These are phyloP conservation scores for Eimeria tenella DNA, from an alignment of 169 alveolate species.

Conservation along the genomic window DNA sequence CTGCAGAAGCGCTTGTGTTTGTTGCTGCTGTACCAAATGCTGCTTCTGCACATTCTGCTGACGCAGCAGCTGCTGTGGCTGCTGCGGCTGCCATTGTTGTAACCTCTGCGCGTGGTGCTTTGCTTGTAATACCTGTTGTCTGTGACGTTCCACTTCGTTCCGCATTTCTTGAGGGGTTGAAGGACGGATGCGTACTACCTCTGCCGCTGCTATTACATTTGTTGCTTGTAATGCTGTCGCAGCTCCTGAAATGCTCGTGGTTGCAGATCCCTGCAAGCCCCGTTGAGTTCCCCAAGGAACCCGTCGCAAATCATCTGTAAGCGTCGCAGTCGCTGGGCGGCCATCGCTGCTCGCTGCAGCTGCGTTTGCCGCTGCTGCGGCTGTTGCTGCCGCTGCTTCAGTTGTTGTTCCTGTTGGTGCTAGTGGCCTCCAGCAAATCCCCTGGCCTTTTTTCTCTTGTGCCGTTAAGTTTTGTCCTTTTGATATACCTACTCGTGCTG, in stretches of 20 bases:
- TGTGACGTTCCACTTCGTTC: not conserved
- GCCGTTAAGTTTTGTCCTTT: too few relatives aligned
- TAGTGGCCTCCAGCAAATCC: not conserved
- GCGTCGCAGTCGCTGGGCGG: not conserved
- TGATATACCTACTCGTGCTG: not conserved
- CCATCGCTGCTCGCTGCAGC: conserved; percentile 18
- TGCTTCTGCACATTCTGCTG: conserved; percentile 11
- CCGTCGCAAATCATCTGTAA: not conserved
- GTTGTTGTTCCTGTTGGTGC: conserved; percentile 13
- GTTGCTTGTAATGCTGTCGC: not conserved
- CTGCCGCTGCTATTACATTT: not conserved
- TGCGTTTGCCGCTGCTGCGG: conserved; percentile 1
- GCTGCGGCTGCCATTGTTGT: conserved; percentile 13
- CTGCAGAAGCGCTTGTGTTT: conserved; percentile 17
- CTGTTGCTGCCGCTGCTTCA: conserved; percentile 21
- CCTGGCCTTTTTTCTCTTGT: not conserved
- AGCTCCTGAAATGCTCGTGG: conserved; percentile 17
- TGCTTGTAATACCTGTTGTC: not conserved
- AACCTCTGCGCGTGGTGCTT: not conserved
- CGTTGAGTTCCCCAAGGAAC: not conserved
- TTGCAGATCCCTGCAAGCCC: not conserved
- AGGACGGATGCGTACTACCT: not conserved
- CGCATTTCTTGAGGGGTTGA: not conserved
- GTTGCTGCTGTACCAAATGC: conserved; percentile 16
- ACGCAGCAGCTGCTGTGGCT: not conserved